phyloP scores from a whole-genome alignment of 768 basidiomycete genomes.

The Hypholoma sublateritium region DNA sequence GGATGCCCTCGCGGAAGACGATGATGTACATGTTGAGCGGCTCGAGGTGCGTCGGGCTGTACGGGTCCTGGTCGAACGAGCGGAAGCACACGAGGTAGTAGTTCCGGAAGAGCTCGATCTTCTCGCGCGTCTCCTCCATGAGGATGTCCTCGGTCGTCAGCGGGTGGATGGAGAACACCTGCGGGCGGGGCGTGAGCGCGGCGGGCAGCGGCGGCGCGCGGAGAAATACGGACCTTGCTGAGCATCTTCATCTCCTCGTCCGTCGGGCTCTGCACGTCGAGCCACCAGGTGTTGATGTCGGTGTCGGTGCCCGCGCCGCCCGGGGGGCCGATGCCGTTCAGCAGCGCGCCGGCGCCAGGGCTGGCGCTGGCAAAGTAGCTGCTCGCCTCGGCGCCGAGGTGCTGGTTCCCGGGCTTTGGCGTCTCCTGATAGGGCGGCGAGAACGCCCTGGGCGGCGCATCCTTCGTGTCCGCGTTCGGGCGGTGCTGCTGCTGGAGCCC shows the following conservation, averaged over 20 bases:
- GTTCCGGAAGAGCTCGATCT: conserved; percentile 98
- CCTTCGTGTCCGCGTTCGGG: neutral
- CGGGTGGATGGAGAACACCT: conserved; percentile 98
- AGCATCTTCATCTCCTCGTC: conserved; percentile 99
- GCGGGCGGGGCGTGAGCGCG: neutral
- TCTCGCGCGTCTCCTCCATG: conserved; percentile 99
- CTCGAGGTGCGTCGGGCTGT: conserved; percentile 95
- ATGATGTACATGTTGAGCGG: conserved; percentile 99
- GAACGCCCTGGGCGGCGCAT: neutral
- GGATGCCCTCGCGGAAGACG: conserved; percentile 94
- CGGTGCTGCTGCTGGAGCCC: conserved; percentile 39
- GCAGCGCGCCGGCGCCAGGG: neutral
- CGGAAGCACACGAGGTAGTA: conserved; percentile 99
- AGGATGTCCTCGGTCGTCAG: conserved; percentile 98
- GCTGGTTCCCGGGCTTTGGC: neutral
- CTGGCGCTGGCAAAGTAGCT: neutral
- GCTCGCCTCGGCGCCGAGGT: neutral
- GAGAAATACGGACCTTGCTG: conserved; percentile 63
- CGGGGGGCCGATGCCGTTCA: conserved; percentile 10
- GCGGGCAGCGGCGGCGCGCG: neutral
- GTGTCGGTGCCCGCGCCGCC: conserved; percentile 42
- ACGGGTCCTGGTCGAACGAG: conserved; percentile 97
- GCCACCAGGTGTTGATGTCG: conserved; percentile 84
- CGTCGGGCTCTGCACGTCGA: conserved; percentile 90
- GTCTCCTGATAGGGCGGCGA: conserved; percentile 18